Evolutionary conservation across 352 stramenopile species (phyloP).

Genomic region (Pythium oligandrum): DNA sequence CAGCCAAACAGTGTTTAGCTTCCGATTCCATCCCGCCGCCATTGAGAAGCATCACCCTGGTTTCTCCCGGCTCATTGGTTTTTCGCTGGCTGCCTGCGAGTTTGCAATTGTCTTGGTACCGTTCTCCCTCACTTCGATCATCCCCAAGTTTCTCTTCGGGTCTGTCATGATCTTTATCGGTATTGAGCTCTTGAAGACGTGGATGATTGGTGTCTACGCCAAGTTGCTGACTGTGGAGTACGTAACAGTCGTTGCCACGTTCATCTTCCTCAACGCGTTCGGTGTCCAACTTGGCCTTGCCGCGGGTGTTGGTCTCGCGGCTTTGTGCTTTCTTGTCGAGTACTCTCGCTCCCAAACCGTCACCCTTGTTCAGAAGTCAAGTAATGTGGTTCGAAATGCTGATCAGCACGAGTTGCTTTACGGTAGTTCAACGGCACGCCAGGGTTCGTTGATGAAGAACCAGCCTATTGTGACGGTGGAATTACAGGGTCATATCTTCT

Average conservation of each 20-base stretch:
- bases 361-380: conserved; percentile 50
- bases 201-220: conserved; percentile 50
- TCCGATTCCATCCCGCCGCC: conserved; percentile 45
- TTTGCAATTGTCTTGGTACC: conserved; percentile 67
- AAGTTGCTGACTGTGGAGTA: conserved; percentile 86
- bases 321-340: conserved; percentile 82
- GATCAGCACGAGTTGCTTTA: conserved; percentile 56
- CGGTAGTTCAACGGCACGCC: conserved; percentile 1
- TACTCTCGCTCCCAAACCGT: conserved; percentile 65
- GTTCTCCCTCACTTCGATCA: conserved; percentile 86
- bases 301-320: conserved; percentile 37
- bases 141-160: conserved; percentile 97
- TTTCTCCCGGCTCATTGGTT: conserved; percentile 57
- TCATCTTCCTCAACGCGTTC: conserved; percentile 85
- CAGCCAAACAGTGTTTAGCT: conserved; percentile 90
- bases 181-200: conserved; percentile 90
- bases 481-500: conserved; percentile 75
- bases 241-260: conserved; percentile 86
- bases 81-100: conserved; percentile 53
- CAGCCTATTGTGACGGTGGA: conserved; percentile 62
- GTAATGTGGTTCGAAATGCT: conserved; percentile 58
- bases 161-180: conserved; percentile 96
- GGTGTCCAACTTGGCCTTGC: conserved; percentile 88
- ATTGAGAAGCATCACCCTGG: conserved; percentile 32
- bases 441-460: conserved; percentile 24